Evolutionary conservation across 345 rosid genomes (phyloP), one percentile per base, ranked within the genome.

Genomic region (Populus ilicifolia): DNA sequence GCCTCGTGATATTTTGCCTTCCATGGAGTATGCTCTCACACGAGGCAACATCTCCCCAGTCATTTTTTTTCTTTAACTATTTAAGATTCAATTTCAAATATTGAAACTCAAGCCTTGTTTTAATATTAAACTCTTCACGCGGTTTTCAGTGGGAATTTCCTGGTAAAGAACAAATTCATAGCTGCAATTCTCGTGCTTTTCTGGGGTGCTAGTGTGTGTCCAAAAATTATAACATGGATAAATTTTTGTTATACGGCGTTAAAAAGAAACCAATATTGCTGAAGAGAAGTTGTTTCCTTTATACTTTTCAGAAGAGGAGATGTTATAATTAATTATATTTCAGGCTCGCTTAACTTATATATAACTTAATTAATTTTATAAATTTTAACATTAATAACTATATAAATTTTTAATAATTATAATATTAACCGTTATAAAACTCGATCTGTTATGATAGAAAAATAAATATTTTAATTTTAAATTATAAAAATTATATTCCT

Each of bases 21-120:
- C 90, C 0, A 85, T 90, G 33, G 92, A 92, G 86, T 75, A 79
- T 6, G 72, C 84, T 6, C 83, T 93, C 43, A 90, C 97, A 23
- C 46, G 84, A 7, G 97, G 97, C 8, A 84, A 86, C 29, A 71
- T 84, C 10, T 77, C 89, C 9, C 50, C 54, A 5, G 4, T 71
- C 3, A 85, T 89, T 50, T 80, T 83, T 2, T 21, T 25, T 2
- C 10, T 52, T 29, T 18, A 27, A 33, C 52, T 17, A 5, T 70
- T 21, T 29, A 25, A 73, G 35, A 52, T 52, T 18, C 7, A 52
- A 52, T 52, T 7, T 2, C 9, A 52, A 20, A 52, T 5, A 1
- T 14, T 4, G 4, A 46, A 46, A 16, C 6, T 59, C 29, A 56
- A 12, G 36, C 65, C 61, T 23, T 30, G 17, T 48, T 48, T 52